These are phyloP conservation scores for Calonectria crousiana DNA, from an alignment of 2,329 filamentous ascomycete genomes.

Conservation along the genomic window DNA sequence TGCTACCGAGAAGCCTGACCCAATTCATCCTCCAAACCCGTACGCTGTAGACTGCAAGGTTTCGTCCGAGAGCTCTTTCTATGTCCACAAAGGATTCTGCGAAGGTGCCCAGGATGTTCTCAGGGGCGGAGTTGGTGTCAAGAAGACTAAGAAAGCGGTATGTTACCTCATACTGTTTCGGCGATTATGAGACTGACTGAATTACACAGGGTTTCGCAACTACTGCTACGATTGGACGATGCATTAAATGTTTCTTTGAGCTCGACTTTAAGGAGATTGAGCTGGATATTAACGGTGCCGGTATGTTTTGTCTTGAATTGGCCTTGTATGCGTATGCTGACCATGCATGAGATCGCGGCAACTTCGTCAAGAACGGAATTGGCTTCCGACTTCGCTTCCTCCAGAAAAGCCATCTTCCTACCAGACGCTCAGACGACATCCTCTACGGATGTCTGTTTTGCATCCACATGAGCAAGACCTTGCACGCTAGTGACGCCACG, in stretches of 20 bases:
- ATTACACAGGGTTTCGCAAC: slow-evolving; percentile 54
- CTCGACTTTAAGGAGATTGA: slow-evolving; percentile 66
- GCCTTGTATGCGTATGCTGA: slow-evolving; percentile 23
- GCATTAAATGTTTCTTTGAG: slow-evolving; percentile 65
- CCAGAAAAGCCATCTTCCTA: slow-evolving; percentile 66
- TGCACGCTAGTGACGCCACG: slow-evolving; percentile 67
- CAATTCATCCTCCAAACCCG: slow-evolving; percentile 34
- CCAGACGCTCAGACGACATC: slow-evolving; percentile 63
- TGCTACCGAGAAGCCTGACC: slow-evolving; percentile 29
- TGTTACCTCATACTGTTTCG: slow-evolving; percentile 29
- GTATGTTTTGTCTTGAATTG: slow-evolving; percentile 48
- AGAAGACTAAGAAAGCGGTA: slow-evolving; percentile 63
- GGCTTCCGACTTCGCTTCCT: slow-evolving; percentile 67
- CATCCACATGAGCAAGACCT: slow-evolving; percentile 60
- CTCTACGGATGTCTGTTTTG: slow-evolving; percentile 69
- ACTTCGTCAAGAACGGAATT: slow-evolving; percentile 59
- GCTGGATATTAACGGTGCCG: slow-evolving; percentile 61
- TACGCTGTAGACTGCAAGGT: slow-evolving; percentile 56
- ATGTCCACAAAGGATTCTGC: slow-evolving; percentile 67
- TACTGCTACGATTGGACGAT: slow-evolving; percentile 61
- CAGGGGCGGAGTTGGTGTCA: slow-evolving; percentile 62
- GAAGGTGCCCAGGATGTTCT: slow-evolving; percentile 64
- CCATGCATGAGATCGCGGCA: slow-evolving; percentile 55
- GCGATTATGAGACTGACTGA: slow-evolving; percentile 7
- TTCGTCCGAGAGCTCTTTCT: slow-evolving; percentile 61